Conservation (phyloP, 2,329 filamentous ascomycete genomes). For the Fusarium sp. region DNA sequence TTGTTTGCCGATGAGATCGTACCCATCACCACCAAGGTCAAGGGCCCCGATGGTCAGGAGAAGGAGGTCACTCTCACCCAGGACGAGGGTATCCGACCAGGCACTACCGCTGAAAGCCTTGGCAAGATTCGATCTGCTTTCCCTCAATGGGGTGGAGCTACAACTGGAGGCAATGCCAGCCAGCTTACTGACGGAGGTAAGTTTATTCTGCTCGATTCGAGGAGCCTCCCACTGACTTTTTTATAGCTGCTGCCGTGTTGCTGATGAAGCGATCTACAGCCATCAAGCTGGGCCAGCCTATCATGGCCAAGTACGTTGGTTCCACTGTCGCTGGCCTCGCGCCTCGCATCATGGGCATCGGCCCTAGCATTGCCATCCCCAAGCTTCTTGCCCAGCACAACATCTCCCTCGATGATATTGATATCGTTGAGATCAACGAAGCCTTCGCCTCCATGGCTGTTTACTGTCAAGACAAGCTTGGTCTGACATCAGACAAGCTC, state of each 20-base stretch:
- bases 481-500: constrained; percentile 79
- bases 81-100: constrained; percentile 91
- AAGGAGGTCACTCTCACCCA: constrained; percentile 81
- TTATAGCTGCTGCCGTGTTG: constrained; percentile 80
- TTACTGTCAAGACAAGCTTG: constrained; percentile 82
- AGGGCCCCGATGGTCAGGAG: constrained; percentile 83
- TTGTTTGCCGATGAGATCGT: constrained; percentile 95
- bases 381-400: constrained; percentile 88
- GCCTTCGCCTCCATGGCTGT: constrained; percentile 98
- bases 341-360: constrained; percentile 96
- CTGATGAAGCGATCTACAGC: constrained; percentile 96
- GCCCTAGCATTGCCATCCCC: constrained; percentile 76
- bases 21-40: constrained; percentile 83
- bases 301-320: constrained; percentile 93
- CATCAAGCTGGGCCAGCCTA: constrained; percentile 85
- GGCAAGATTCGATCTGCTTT: constrained; percentile 91
- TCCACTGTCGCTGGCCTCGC: constrained; percentile 90
- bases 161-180: constrained; percentile 92
- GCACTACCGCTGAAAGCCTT: constrained; percentile 86
- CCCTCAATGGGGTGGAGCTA: constrained; percentile 85
- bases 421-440: constrained; percentile 95
- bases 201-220: constrained; percentile 25
- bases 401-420: constrained; percentile 82
- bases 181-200: constrained; percentile 91
- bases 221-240: constrained; percentile 14